Conservation (phyloP, 2,329 filamentous ascomycete species). For the Aphanoascus verrucosus region DNA sequence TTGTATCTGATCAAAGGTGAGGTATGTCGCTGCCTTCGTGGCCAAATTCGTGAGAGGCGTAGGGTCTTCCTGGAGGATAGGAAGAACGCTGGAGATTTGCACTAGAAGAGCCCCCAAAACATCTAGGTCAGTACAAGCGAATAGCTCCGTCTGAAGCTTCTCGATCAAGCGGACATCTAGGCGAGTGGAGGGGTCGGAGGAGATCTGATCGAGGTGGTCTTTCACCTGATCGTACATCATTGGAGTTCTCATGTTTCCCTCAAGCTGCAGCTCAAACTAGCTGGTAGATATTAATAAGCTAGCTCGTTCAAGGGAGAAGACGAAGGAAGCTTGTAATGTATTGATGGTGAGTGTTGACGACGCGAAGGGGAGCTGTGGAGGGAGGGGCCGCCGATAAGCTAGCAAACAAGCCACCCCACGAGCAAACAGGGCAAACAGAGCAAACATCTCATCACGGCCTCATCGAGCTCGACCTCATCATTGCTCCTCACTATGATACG, state of each 20-base stretch:
- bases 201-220: conserved; percentile 37
- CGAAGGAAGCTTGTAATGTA: not conserved
- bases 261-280: not conserved
- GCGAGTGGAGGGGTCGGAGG: conserved; percentile 34
- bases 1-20: conserved; percentile 41
- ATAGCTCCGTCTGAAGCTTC: conserved; percentile 38
- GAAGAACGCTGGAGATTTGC: conserved; percentile 42
- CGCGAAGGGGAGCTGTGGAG: conserved; percentile 11
- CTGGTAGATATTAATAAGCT: not conserved
- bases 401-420: conserved; percentile 12
- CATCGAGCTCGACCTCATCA: not conserved
- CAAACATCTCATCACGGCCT: not conserved
- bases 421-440: conserved; percentile 16
- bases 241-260: conserved; percentile 26
- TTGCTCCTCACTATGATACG: not conserved
- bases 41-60: conserved; percentile 45
- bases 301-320: not conserved
- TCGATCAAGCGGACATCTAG: conserved; percentile 43
- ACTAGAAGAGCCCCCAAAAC: conserved; percentile 33
- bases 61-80: conserved; percentile 48
- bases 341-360: not conserved
- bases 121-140: conserved; percentile 25
- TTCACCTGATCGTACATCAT: conserved; percentile 28
- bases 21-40: conserved; percentile 40
- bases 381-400: not conserved